phyloP scores from a whole-genome alignment of 2,329 filamentous ascomycete species.

The Calonectria hongkongensis region DNA sequence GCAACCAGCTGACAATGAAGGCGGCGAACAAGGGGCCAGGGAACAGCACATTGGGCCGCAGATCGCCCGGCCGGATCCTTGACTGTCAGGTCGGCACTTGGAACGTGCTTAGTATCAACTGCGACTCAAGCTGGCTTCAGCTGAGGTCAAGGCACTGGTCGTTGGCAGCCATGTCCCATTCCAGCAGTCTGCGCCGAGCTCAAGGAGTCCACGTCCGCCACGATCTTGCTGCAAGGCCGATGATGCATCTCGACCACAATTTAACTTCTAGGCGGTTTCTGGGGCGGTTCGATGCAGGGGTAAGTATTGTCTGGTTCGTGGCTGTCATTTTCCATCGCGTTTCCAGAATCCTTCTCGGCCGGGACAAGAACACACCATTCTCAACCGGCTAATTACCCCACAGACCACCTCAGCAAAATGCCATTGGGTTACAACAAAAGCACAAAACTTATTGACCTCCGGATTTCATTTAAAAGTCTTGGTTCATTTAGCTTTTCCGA shows the following conservation, averaged over 20 bases:
- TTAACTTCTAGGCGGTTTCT: constrained; percentile 47
- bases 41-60: constrained; percentile 48
- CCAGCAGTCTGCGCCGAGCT: constrained; percentile 51
- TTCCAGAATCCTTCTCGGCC: constrained; percentile 54
- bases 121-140: constrained; percentile 40
- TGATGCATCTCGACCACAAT: constrained; percentile 33
- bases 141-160: constrained; percentile 27
- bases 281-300: constrained; percentile 52
- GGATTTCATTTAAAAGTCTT: too few relatives aligned
- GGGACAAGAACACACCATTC: constrained; percentile 38
- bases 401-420: constrained; percentile 6
- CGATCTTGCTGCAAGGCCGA: constrained; percentile 45
- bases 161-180: constrained; percentile 48
- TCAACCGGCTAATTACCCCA: constrained; percentile 29
- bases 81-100: constrained; percentile 50
- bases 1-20: constrained; percentile 14
- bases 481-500: neutral
- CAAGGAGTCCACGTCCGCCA: constrained; percentile 45
- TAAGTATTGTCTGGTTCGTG: constrained; percentile 33
- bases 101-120: constrained; percentile 43
- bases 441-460: neutral
- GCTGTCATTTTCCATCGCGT: constrained; percentile 38
- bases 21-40: constrained; percentile 20
- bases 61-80: constrained; percentile 46
- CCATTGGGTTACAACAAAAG: constrained; percentile 12